A percentile compares a stretch with the other conserved stretches of the same genome.
These are phyloP conservation scores for Cladosporium sp. DNA, from an alignment of 2,329 filamentous ascomycete genomes.

Conservation along the genomic window DNA sequence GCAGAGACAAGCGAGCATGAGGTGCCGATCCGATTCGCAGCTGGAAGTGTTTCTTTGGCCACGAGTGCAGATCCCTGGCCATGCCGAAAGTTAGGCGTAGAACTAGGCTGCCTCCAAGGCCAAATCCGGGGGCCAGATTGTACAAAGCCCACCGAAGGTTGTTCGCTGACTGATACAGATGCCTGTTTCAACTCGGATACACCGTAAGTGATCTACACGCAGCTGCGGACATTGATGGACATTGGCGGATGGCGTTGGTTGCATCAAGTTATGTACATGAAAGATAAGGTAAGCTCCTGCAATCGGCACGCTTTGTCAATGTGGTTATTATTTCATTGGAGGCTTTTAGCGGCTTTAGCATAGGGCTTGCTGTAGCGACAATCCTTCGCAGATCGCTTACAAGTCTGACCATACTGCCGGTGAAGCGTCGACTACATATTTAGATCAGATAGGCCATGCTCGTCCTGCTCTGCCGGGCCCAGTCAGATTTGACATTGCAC, in stretches of 20 bases:
- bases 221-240: not conserved
- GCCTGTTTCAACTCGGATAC: not conserved
- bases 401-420: not conserved
- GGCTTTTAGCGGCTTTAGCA: not conserved
- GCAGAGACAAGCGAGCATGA: not conserved
- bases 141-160: not conserved
- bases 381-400: conserved; percentile 8
- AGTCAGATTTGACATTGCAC: not conserved
- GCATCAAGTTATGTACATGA: not conserved
- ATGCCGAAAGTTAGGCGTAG: not conserved
- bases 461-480: not conserved
- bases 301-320: not conserved
- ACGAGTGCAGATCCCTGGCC: conserved; percentile 4
- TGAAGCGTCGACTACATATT: not conserved
- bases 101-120: not conserved
- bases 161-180: conserved; percentile 4
- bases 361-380: conserved; percentile 2
- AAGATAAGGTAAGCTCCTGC: not conserved
- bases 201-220: conserved; percentile 10
- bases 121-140: not conserved
- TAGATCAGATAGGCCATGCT: not conserved
- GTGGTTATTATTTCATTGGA: not conserved
- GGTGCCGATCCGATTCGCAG: conserved; percentile 8
- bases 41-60: conserved; percentile 6
- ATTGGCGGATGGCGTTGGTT: not conserved